Conservation (phyloP, 305 asterid species). For the Fraxinus angustifolia region DNA sequence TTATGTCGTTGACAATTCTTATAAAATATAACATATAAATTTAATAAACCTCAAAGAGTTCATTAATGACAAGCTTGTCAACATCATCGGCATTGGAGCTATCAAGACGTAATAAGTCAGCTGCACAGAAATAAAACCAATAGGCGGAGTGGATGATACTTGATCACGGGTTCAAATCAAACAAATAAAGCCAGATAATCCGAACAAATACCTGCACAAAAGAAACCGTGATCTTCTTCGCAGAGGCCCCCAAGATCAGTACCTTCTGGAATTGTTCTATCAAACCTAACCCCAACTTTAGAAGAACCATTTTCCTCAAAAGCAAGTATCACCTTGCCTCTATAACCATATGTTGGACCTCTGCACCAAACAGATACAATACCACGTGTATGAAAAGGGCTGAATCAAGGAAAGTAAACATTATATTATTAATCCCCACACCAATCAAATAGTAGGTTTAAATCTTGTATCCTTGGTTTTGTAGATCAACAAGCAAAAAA, state of each 20-base stretch:
- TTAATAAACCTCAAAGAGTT: slow-evolving; percentile 41
- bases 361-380: slow-evolving; percentile 31
- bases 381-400: slow-evolving; percentile 4
- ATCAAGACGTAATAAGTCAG: slow-evolving; percentile 42
- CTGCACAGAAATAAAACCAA: slow-evolving; percentile 30
- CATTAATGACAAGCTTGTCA: slow-evolving; percentile 38
- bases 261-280: slow-evolving; percentile 70
- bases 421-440: not conserved
- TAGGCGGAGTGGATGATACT: not conserved
- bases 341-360: slow-evolving; percentile 74
- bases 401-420: not conserved
- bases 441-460: not conserved
- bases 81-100: slow-evolving; percentile 30
- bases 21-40: not conserved
- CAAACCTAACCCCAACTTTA: slow-evolving; percentile 87
- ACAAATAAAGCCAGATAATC: slow-evolving; percentile 14
- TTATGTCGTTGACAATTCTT: not conserved
- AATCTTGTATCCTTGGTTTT: not conserved
- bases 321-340: slow-evolving; percentile 79
- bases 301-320: slow-evolving; percentile 80
- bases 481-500: not conserved
- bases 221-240: slow-evolving; percentile 88
- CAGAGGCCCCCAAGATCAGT: slow-evolving; percentile 87
- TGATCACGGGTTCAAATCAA: not conserved
- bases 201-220: slow-evolving; percentile 61